Percentiles rank a stretch among this genome's conserved stretches.
phyloP scores from a whole-genome alignment of 352 stramenopile genomes.

The Thalassiosira hispida region DNA sequence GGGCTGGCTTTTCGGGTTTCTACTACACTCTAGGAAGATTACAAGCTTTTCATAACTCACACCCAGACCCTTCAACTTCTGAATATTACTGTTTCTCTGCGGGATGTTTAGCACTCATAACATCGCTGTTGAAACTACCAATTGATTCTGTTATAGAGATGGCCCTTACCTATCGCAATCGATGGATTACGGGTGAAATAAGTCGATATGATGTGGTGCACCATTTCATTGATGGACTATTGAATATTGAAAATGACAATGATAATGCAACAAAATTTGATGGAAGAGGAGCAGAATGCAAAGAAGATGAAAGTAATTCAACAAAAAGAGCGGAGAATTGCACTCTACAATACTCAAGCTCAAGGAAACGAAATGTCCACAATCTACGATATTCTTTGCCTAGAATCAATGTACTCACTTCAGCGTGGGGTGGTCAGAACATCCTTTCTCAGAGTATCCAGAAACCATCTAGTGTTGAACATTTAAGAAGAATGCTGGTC shows the following conservation, averaged over 20 bases:
- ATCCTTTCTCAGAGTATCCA: constrained; percentile 27
- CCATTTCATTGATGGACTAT: constrained; percentile 57
- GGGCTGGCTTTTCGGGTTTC: constrained; percentile 79
- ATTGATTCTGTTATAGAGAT: constrained; percentile 55
- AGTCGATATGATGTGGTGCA: constrained; percentile 56
- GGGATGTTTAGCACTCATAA: constrained; percentile 69
- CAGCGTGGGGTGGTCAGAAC: constrained; percentile 25
- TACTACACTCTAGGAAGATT: constrained; percentile 77
- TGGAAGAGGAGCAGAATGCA: neutral
- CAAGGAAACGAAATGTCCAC: neutral
- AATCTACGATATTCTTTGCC: constrained; percentile 24
- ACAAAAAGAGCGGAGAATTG: neutral
- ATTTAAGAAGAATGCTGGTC: constrained; percentile 48
- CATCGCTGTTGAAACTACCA: constrained; percentile 41
- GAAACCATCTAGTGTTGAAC: constrained; percentile 30
- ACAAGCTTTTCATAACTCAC: constrained; percentile 37
- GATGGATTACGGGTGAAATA: constrained; percentile 54
- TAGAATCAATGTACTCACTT: constrained; percentile 53
- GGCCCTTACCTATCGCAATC: constrained; percentile 37
- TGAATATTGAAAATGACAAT: constrained; percentile 20
- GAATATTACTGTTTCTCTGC: constrained; percentile 76
- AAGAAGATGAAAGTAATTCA: constrained; percentile 1
- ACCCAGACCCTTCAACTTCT: neutral
- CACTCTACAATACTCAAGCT: neutral
- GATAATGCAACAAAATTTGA: neutral